Conservation (phyloP, 441 rosid species). For the Daphne laureola region DNA sequence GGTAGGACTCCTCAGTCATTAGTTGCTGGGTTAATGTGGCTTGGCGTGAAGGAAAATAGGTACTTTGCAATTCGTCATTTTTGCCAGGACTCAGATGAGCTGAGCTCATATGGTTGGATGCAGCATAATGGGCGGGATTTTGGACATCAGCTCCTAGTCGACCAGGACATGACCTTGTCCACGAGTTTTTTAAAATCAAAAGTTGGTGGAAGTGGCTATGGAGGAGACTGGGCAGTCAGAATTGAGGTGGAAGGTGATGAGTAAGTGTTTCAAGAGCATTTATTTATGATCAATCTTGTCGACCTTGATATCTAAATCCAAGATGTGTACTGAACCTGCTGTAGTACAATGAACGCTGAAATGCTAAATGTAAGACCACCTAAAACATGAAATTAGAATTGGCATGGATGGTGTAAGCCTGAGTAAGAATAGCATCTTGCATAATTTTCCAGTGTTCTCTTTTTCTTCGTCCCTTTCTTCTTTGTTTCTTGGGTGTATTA, state of each 20-base stretch:
- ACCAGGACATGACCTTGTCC: slow-evolving; percentile 59
- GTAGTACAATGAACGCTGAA: too few species aligned
- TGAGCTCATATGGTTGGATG: slow-evolving; percentile 78
- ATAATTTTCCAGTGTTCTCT: too few species aligned
- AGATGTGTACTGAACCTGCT: too few species aligned
- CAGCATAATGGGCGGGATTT: slow-evolving; percentile 88
- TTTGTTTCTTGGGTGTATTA: too few species aligned
- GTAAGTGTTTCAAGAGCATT: slow-evolving; percentile 25
- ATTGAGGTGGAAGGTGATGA: slow-evolving; percentile 44
- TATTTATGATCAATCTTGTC: too few species aligned
- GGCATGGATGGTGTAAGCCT: too few species aligned
- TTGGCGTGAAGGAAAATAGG: slow-evolving; percentile 75
- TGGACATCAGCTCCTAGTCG: slow-evolving; percentile 74
- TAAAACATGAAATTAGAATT: too few species aligned
- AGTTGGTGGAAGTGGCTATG: slow-evolving; percentile 67
- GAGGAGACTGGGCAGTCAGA: slow-evolving; percentile 96
- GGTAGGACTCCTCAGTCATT: slow-evolving; percentile 73
- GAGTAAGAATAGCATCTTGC: too few species aligned
- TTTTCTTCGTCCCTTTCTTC: too few species aligned
- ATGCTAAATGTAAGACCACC: too few species aligned
- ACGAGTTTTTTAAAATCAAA: slow-evolving; percentile 86
- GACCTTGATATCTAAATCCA: too few species aligned
- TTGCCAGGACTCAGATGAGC: slow-evolving; percentile 81
- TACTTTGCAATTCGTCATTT: slow-evolving; percentile 60
- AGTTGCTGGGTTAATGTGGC: slow-evolving; percentile 98